Base-by-base conservation (phyloP, 2,329 filamentous ascomycete genomes). In the Colletotrichum sp. region DNA sequence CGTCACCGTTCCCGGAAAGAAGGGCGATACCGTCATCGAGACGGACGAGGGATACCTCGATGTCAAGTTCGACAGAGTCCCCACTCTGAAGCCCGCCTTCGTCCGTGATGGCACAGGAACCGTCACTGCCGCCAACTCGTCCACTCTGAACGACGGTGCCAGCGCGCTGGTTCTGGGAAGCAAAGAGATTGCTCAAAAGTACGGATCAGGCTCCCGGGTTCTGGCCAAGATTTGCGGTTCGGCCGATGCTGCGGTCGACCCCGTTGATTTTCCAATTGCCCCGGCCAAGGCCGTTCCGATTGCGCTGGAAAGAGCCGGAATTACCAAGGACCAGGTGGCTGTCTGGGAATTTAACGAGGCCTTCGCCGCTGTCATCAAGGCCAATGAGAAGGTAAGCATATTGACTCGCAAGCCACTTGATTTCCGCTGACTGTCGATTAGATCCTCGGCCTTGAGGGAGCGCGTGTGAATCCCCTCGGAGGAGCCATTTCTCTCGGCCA, bases 341-440 rank as follows among this genome's bases (percentile, higher is more conserved):
- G 88, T 98, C 26, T 99, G 97, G 96, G 97, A 99, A 84, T 98
- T 99, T 86, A 99, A 99, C 85, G 97, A 99, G 87, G 97, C 97
- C 0, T 99, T 99, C 83, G 96, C 97, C 32, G 95, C 95, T 6
- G 96, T 98, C 34, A 97, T 98, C 85, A 96, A 97, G 83, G 96
- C 96, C 57, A 98, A 99, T 82, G 94, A 95, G 81, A 96, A 98
- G 91, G 93, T 93, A 81, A 77, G 79, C 71, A 5, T 18, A 5
- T 24, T 9, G 12, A 2, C 30, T 48, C 8, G 10, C 26, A 15
- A 24, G 78, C 26, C 26, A 28, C 32, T 24, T 9, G 16, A 57
- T 55, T 52, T 13, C n/a, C 66, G 63, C 70, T 75, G 72, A 79
- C 78, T 78, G 72, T 74, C 67, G 48, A 15, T 59, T 79, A 93